Conservation (phyloP, 768 basidiomycete species). For the Cystobasidium onofrii region DNA sequence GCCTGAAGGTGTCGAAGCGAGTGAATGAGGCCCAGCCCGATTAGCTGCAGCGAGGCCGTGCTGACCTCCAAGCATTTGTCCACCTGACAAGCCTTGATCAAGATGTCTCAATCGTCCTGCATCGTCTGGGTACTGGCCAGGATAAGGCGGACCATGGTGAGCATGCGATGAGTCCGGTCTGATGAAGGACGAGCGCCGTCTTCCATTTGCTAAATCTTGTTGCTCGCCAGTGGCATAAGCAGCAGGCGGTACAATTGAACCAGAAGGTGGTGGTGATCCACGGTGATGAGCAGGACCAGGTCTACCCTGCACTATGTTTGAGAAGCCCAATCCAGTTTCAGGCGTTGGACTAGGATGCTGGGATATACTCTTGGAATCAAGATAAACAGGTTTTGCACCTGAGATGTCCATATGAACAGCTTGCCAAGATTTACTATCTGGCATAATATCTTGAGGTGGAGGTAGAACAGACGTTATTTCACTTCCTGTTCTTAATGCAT, state of each 20-base stretch:
- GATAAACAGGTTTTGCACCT: conserved; percentile 24
- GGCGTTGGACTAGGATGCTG: background rate
- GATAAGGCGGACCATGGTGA: background rate
- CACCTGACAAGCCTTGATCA: background rate
- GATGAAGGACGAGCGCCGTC: background rate
- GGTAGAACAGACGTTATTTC: conserved; percentile 19
- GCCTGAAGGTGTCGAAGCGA: background rate
- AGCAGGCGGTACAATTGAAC: background rate
- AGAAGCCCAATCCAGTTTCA: background rate
- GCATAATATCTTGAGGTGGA: conserved; percentile 24
- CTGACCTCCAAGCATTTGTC: background rate
- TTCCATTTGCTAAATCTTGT: background rate
- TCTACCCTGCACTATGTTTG: background rate
- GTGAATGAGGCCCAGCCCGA: background rate
- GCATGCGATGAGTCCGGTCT: background rate
- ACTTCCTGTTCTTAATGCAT: background rate
- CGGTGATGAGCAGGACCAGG: background rate
- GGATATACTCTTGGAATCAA: background rate
- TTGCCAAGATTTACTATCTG: conserved; percentile 23
- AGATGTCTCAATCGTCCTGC: background rate
- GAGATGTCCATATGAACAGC: conserved; percentile 21
- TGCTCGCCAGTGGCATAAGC: background rate
- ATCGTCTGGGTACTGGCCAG: background rate
- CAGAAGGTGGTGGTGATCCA: background rate
- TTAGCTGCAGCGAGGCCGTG: background rate